Percentiles rank a stretch among this genome's conserved stretches.
Conservation (phyloP, 2,329 filamentous ascomycete species). For the Cryphonectria carpinicola region DNA sequence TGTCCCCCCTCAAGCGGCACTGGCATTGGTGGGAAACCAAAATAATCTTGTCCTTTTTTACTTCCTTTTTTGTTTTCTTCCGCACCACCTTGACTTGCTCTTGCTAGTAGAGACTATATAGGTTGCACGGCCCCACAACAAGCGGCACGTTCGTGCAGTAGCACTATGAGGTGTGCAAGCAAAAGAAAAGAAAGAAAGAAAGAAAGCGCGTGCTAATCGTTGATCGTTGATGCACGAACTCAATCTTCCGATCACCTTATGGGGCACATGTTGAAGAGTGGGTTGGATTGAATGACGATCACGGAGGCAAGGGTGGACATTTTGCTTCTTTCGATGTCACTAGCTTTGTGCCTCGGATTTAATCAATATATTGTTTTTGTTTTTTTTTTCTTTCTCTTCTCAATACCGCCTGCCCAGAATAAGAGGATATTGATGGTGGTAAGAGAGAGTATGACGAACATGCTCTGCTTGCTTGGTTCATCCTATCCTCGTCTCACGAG, state of each 20-base stretch:
- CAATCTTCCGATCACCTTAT: not conserved
- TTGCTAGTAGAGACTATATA: not conserved
- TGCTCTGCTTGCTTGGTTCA: too few species aligned
- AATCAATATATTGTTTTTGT: not conserved
- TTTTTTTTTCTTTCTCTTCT: not conserved
- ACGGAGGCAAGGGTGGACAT: not conserved
- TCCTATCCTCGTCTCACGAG: not conserved
- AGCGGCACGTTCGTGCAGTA: not conserved
- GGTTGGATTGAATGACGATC: not conserved
- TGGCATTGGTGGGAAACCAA: slow-evolving; percentile 1
- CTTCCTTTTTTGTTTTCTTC: not conserved
- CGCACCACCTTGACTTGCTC: not conserved
- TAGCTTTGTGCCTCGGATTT: not conserved
- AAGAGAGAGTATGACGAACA: not conserved
- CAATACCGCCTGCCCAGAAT: too few species aligned
- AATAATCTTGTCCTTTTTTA: not conserved
- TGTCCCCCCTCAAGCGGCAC: not conserved
- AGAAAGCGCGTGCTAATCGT: not conserved
- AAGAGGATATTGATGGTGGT: not conserved
- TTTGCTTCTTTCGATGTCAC: not conserved
- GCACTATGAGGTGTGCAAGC: not conserved
- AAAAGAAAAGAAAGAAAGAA: not conserved
- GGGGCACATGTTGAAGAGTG: not conserved
- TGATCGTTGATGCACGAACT: not conserved
- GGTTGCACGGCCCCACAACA: not conserved